phyloP scores from a whole-genome alignment of 352 stramenopile species.

The Peronosclerospora sorghi region DNA sequence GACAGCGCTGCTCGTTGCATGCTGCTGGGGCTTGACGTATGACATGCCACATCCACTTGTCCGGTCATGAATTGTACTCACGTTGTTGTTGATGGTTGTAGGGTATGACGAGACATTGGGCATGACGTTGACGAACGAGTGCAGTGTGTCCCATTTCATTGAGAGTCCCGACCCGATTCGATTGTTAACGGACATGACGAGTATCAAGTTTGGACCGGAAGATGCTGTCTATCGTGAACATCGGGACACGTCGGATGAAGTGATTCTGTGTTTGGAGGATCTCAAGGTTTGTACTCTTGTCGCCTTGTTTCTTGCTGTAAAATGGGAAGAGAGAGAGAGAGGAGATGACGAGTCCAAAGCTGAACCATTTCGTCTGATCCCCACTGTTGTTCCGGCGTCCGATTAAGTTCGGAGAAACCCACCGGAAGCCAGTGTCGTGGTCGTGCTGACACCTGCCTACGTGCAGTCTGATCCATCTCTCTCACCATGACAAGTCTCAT shows the following conservation, averaged over 20 bases:
- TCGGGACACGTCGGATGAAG: constrained; percentile 67
- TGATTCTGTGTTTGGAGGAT: constrained; percentile 72
- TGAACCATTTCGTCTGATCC: constrained; percentile 66
- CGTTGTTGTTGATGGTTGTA: too few relatives aligned
- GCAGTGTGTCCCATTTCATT: constrained; percentile 80
- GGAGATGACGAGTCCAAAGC: constrained; percentile 70
- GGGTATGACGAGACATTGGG: constrained; percentile 90
- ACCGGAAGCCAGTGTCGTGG: constrained; percentile 78
- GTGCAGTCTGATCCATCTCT: constrained; percentile 67
- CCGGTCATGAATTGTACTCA: too few relatives aligned
- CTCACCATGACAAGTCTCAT: too few relatives aligned
- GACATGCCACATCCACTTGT: too few relatives aligned
- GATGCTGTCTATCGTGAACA: constrained; percentile 79
- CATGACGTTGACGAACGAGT: constrained; percentile 75
- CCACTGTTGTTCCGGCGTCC: constrained; percentile 79
- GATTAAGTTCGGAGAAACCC: constrained; percentile 87
- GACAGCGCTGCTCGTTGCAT: constrained; percentile 31
- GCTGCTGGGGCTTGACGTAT: constrained; percentile 70
- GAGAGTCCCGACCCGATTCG: constrained; percentile 90
- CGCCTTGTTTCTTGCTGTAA: too few relatives aligned
- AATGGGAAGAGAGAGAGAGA: constrained; percentile 13
- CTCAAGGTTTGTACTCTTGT: constrained; percentile 82
- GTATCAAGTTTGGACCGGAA: constrained; percentile 84
- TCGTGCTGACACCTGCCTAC: constrained; percentile 47
- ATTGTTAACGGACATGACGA: constrained; percentile 90